Conservation (phyloP, 805 yeast species). For the Barnettozyma salicaria region DNA sequence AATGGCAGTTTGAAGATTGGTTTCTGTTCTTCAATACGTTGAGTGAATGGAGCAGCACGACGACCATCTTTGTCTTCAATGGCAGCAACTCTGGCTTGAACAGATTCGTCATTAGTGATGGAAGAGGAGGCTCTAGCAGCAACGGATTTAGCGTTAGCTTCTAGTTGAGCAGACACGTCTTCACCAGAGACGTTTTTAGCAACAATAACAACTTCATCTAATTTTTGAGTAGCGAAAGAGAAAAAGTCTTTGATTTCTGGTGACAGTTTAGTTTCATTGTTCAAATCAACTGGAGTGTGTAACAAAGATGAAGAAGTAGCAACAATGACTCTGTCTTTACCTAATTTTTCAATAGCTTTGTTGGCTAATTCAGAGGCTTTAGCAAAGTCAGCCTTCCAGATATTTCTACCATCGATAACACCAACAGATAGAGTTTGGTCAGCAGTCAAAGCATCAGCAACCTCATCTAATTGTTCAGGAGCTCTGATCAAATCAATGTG, state of each 20-base stretch:
- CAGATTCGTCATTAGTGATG: conserved; percentile 87
- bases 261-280: conserved; percentile 85
- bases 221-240: conserved; percentile 96
- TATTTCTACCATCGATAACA: conserved; percentile 98
- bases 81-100: conserved; percentile 77
- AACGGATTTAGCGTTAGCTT: conserved; percentile 82
- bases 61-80: conserved; percentile 70
- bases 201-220: conserved; percentile 82
- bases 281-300: conserved; percentile 97
- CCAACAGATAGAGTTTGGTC: conserved; percentile 89
- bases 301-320: conserved; percentile 95
- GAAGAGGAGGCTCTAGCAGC: conserved; percentile 80
- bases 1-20: conserved; percentile 85
- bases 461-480: conserved; percentile 92
- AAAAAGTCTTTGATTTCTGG: conserved; percentile 95
- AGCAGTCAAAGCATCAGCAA: conserved; percentile 55
- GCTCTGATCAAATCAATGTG: conserved; percentile 95
- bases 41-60: conserved; percentile 83
- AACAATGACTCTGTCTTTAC: conserved; percentile 79
- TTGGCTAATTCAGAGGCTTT: conserved; percentile 78
- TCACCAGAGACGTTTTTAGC: conserved; percentile 83
- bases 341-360: conserved; percentile 78
- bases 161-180: conserved; percentile 70
- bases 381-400: conserved; percentile 96
- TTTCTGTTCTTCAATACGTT: conserved; percentile 84